phyloP scores from a whole-genome alignment of 2,329 filamentous ascomycete genomes.

The Ascocoryne sarcoides region DNA sequence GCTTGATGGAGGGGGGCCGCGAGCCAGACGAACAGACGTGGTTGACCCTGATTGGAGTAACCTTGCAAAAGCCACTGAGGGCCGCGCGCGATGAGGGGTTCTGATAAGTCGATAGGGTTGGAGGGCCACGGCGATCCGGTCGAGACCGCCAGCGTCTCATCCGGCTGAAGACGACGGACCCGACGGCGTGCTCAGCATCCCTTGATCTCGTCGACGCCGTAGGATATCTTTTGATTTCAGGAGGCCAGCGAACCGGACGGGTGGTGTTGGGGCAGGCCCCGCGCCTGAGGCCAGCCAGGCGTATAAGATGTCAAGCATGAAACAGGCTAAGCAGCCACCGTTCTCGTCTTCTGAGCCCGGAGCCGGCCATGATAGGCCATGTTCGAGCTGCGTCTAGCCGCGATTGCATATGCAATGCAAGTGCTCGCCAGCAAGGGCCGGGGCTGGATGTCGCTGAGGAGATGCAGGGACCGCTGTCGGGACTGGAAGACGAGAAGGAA shows the following conservation, averaged over 20 bases:
- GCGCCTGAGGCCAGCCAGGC: too few relatives aligned
- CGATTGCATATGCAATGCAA: too few relatives aligned
- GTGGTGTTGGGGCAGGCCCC: too few relatives aligned
- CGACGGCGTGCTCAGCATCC: not conserved
- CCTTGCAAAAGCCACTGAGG: conserved; percentile 12
- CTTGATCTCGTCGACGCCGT: not conserved
- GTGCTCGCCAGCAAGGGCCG: conserved; percentile 25
- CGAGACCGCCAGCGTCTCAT: conserved; percentile 2
- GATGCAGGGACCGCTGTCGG: conserved; percentile 28
- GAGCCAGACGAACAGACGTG: too few relatives aligned
- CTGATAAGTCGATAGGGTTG: conserved; percentile 18
- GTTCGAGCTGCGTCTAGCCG: conserved; percentile 16
- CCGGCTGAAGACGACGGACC: not conserved
- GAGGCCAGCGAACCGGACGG: too few relatives aligned
- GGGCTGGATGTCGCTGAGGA: conserved; percentile 18
- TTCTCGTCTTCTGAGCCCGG: conserved; percentile 13
- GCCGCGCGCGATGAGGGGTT: conserved; percentile 11
- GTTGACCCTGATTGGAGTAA: conserved; percentile 25
- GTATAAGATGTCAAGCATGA: too few relatives aligned
- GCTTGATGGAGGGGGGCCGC: conserved; percentile 12
- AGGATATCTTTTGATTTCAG: conserved; percentile 2
- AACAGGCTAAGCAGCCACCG: conserved; percentile 25
- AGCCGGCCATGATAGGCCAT: conserved; percentile 19
- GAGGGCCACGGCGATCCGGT: conserved; percentile 2
- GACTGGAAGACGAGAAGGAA: conserved; percentile 17